Base-by-base conservation (phyloP, 805 yeast species). In the Clavispora carvajalis region DNA sequence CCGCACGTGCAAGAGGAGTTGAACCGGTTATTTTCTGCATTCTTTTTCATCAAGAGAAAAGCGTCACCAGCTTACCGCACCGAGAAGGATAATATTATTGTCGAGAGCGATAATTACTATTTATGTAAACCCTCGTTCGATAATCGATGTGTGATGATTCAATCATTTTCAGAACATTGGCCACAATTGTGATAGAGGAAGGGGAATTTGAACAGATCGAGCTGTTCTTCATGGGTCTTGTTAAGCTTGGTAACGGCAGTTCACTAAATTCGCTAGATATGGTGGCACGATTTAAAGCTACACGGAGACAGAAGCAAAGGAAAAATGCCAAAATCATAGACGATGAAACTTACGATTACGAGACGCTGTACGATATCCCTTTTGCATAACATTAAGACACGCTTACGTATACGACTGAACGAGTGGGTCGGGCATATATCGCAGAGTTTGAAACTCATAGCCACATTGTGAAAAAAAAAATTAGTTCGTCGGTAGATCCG, bases 171-270 rank as follows among this genome's bases (percentile, higher is more conserved):
- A 49, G 62, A 19, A 39, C 55, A 4, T 48, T 56, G 15, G 43
- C 52, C 7, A 49, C 51, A 3, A 42, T 58, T 15, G 54, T 57
- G 0, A 45, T 39, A 2, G 57, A 53, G 13, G 63, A 57, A 10
- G 43, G 40, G 16, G 53, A 54, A 19, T 59, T 62, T 31, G 67
- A 65, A 33, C 49, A 48, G 33, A 39, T 63, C 21, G 61, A 65
- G 41, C 46, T 63, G 5, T 63, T 48, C 40, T 63, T 63, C 43
- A 36, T 42, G 37, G 69, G 69, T 3, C 39, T 63, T 31, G 50
- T 55, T 16, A 55, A 52, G 39, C 37, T 63, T 12, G 70, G 70
- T 5, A 63, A 62, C 42, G 69, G 70, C 7, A 53, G 62, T 30
- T 58, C 69, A 3, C 40, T 51, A 21, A 46, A 53, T 10, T 58